Conservation (phyloP, 1,284 basidiomycete genomes). For the Ceratobasidium sp. region DNA sequence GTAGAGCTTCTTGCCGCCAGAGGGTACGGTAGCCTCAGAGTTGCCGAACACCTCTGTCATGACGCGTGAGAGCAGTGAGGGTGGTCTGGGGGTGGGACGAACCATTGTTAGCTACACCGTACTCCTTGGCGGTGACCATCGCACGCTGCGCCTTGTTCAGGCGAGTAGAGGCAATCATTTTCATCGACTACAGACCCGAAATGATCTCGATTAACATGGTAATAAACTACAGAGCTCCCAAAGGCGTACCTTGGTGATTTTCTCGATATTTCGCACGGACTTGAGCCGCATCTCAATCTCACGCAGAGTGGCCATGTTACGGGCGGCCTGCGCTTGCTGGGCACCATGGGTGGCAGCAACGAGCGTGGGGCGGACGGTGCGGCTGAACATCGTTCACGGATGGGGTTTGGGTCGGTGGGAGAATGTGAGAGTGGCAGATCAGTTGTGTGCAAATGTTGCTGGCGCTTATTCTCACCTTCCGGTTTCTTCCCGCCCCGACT, state of each 20-base stretch:
- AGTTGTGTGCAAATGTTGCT: slow-evolving; percentile 32
- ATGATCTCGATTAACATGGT: slow-evolving; percentile 5
- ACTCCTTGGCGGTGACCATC: slow-evolving; percentile 94
- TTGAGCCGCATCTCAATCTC: slow-evolving; percentile 98
- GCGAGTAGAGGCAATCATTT: slow-evolving; percentile 99
- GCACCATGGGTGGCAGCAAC: slow-evolving; percentile 35
- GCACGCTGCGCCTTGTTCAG: slow-evolving; percentile 95
- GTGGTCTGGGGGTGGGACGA: slow-evolving; percentile 55
- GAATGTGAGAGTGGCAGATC: slow-evolving; percentile 30
- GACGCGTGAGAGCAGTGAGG: neutral
- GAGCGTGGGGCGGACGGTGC: slow-evolving; percentile 47
- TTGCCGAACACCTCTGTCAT: slow-evolving; percentile 83
- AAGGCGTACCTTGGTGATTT: slow-evolving; percentile 92
- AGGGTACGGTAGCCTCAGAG: slow-evolving; percentile 65
- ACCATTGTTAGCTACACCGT: slow-evolving; percentile 95
- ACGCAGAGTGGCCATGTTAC: slow-evolving; percentile 96
- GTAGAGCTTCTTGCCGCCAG: slow-evolving; percentile 82
- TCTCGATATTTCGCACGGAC: slow-evolving; percentile 98
- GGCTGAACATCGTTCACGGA: slow-evolving; percentile 45
- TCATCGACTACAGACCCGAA: slow-evolving; percentile 84
- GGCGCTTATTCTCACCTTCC: slow-evolving; percentile 36
- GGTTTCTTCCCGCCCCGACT: slow-evolving; percentile 38
- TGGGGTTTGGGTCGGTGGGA: slow-evolving; percentile 37
- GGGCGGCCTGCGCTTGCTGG: slow-evolving; percentile 52
- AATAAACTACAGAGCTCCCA: neutral